Conservation (phyloP, 2,329 filamentous ascomycete species). For the Thielaviopsis punctulata region DNA sequence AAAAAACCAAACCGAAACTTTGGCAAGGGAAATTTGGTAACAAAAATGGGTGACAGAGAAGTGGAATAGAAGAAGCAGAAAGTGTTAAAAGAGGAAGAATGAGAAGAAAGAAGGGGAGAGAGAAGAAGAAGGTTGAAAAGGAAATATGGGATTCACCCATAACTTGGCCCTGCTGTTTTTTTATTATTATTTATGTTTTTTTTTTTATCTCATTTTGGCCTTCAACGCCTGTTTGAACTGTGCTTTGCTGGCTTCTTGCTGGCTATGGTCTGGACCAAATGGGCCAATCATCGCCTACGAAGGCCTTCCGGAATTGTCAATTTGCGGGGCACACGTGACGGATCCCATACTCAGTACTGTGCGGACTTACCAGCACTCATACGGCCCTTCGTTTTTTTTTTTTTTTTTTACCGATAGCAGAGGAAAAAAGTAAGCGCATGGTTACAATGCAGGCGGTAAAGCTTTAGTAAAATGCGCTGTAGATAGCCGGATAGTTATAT, state of each 20-base stretch:
- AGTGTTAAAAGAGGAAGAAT: constrained; percentile 1
- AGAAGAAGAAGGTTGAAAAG: neutral
- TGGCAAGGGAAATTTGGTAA: neutral
- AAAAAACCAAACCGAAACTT: neutral
- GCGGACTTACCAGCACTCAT: neutral
- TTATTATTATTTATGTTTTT: too few species aligned
- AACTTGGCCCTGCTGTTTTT: neutral
- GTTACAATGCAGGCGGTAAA: neutral
- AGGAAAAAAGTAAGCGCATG: neutral
- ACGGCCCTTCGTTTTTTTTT: neutral
- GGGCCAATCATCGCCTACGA: neutral
- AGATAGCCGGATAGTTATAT: neutral
- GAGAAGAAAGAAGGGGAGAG: neutral
- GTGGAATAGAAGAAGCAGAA: constrained; percentile 1
- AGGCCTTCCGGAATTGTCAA: neutral
- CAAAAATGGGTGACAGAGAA: neutral
- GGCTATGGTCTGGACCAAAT: neutral
- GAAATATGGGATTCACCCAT: neutral
- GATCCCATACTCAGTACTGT: neutral
- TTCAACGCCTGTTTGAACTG: neutral
- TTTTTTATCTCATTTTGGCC: too few species aligned
- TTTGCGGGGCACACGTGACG: constrained; percentile 6
- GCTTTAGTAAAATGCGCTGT: neutral
- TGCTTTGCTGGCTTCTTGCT: neutral
- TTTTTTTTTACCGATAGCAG: neutral